Evolutionary conservation across 192 early-diverging fungal species (phyloP).

Genomic region (Coemansia sp.): DNA sequence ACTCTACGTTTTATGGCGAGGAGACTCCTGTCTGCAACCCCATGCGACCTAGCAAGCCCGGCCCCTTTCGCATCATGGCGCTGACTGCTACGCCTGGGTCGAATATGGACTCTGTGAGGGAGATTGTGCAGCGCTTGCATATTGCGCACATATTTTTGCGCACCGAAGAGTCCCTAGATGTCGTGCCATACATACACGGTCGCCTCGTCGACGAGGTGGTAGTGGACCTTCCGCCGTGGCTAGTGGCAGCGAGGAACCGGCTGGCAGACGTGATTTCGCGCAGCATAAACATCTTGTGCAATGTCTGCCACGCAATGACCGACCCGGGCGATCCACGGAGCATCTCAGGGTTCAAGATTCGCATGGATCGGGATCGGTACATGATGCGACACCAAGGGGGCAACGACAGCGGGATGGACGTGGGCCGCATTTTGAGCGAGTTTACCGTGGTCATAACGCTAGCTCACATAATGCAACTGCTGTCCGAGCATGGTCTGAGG

Average conservation of each 20-base stretch:
- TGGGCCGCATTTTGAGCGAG: constrained; percentile 41
- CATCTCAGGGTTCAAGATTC: constrained; percentile 31
- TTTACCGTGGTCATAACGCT: constrained; percentile 59
- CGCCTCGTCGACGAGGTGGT: constrained; percentile 66
- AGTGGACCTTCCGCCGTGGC: constrained; percentile 55
- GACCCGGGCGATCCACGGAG: constrained; percentile 31
- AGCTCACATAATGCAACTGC: constrained; percentile 49
- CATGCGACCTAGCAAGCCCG: constrained; percentile 20
- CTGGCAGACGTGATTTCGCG: constrained; percentile 54
- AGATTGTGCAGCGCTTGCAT: constrained; percentile 71
- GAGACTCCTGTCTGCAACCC: constrained; percentile 12
- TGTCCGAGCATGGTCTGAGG: constrained; percentile 50
- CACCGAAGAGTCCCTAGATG: constrained; percentile 85
- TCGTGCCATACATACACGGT: constrained; percentile 69
- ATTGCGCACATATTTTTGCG: constrained; percentile 80
- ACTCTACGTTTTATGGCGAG: constrained; percentile 28
- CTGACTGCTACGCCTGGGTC: constrained; percentile 86
- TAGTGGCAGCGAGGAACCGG: constrained; percentile 43
- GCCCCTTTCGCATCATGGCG: constrained; percentile 75
- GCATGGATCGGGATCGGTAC: constrained; percentile 40
- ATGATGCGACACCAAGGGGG: constrained; percentile 9
- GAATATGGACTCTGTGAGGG: constrained; percentile 66
- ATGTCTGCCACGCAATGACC: constrained; percentile 37
- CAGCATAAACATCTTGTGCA: constrained; percentile 51
- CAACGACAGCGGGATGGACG: constrained; percentile 12